Percentiles rank a stretch among this genome's conserved stretches.
These are phyloP conservation scores for Rosa rugosa DNA, from an alignment of 306 rosid species.

Conservation along the genomic window DNA sequence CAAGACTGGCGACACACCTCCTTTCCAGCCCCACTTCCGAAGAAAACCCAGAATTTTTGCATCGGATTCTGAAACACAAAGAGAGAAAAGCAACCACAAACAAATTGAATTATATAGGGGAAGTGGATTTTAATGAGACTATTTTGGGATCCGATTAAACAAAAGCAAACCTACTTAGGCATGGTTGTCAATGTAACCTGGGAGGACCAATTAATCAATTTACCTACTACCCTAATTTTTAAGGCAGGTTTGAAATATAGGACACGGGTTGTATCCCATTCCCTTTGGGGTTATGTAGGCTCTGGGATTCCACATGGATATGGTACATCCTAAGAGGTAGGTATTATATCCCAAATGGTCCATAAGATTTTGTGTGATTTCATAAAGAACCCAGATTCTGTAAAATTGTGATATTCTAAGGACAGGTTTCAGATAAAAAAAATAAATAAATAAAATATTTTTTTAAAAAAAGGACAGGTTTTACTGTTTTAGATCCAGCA, in stretches of 20 bases:
- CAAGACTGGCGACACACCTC: background rate
- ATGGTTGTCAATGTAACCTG: background rate
- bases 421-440: background rate
- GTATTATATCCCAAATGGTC: background rate
- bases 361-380: background rate
- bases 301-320: background rate
- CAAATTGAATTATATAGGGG: background rate
- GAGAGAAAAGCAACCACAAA: background rate
- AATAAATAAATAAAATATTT: too few relatives aligned
- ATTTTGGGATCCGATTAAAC: constrained; percentile 41
- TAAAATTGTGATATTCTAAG: background rate
- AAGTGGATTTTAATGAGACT: constrained; percentile 18
- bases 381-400: background rate
- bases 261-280: background rate
- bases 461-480: too few relatives aligned
- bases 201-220: background rate
- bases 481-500: background rate
- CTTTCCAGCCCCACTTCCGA: constrained; percentile 59
- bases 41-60: constrained; percentile 45
- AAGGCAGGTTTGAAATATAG: background rate
- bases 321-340: background rate
- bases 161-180: background rate
- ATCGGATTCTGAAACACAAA: constrained; percentile 41
- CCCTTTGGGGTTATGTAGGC: background rate
- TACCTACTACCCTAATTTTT: background rate